Conservation (phyloP, 495 filamentous ascomycete species). For the Aspergillus indologenus region DNA sequence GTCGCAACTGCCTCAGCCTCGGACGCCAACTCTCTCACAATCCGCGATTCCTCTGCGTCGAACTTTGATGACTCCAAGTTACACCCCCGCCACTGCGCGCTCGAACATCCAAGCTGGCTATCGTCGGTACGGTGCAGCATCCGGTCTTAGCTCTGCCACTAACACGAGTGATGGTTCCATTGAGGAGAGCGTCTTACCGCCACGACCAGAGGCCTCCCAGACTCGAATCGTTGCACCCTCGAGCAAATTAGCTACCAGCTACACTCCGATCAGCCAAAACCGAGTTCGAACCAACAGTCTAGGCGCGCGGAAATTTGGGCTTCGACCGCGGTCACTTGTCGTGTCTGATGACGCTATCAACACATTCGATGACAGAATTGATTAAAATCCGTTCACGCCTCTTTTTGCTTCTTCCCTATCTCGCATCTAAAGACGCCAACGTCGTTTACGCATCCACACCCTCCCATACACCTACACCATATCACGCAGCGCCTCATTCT, state of each 20-base stretch:
- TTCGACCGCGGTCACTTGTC: conserved; percentile 34
- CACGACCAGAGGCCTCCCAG: conserved; percentile 28
- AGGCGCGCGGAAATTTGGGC: conserved; percentile 37
- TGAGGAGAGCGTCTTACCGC: conserved; percentile 25
- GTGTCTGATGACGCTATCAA: conserved; percentile 29
- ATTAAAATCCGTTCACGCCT: conserved; percentile 22
- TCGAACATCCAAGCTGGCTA: conserved; percentile 45
- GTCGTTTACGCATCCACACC: conserved; percentile 16
- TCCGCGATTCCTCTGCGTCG: conserved; percentile 43
- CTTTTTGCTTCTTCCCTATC: conserved; percentile 9
- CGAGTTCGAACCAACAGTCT: conserved; percentile 42
- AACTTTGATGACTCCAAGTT: conserved; percentile 38
- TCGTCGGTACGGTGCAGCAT: conserved; percentile 42
- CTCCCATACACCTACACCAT: conserved; percentile 15
- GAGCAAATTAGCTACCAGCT: conserved; percentile 39
- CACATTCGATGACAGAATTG: conserved; percentile 35
- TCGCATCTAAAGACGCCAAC: conserved; percentile 8
- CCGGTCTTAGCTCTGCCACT: conserved; percentile 25
- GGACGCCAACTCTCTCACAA: conserved; percentile 42
- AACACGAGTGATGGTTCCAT: conserved; percentile 3
- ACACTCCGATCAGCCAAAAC: conserved; percentile 41
- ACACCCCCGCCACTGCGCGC: conserved; percentile 43
- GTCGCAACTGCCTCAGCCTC: conserved; percentile 30
- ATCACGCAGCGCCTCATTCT: conserved; percentile 35
- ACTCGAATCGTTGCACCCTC: conserved; percentile 40